A percentile compares a stretch with the other conserved stretches of the same genome.
Evolutionary conservation across 2,329 filamentous ascomycete species (phyloP).

Genomic region (Bipolaris zeicola): DNA sequence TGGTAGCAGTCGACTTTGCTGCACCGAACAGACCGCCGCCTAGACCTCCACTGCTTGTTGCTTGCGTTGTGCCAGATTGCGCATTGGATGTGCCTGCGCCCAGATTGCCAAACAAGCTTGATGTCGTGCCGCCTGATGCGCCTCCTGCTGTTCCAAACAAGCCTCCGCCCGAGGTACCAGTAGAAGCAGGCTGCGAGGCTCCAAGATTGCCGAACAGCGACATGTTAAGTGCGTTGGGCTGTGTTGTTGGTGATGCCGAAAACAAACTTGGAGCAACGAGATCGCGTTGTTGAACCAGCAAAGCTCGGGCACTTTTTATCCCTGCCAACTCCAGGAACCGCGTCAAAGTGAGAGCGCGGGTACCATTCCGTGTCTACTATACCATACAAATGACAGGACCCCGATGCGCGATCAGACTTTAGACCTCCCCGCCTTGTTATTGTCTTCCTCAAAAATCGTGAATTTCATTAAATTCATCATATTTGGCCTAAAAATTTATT

Average conservation of each 20-base stretch:
- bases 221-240: slow-evolving; percentile 35
- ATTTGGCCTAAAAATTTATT: no score
- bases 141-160: slow-evolving; percentile 36
- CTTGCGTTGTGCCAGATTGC: slow-evolving; percentile 32
- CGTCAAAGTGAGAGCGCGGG: slow-evolving; percentile 7
- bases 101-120: slow-evolving; percentile 39
- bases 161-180: slow-evolving; percentile 26
- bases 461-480: not conserved
- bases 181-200: slow-evolving; percentile 37
- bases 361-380: not conserved
- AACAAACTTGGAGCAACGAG: slow-evolving; percentile 29
- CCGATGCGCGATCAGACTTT: not conserved
- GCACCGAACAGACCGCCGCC: slow-evolving; percentile 43
- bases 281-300: slow-evolving; percentile 32
- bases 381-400: not conserved
- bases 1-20: slow-evolving; percentile 45
- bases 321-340: slow-evolving; percentile 19
- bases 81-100: slow-evolving; percentile 34
- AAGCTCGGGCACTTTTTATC: slow-evolving; percentile 17
- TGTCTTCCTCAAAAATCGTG: not conserved
- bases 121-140: slow-evolving; percentile 30
- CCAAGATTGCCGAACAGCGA: slow-evolving; percentile 43
- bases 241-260: slow-evolving; percentile 39
- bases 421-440: not conserved
- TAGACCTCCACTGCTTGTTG: slow-evolving; percentile 34